Conservation (phyloP, 2,329 filamentous ascomycete genomes). For the Bipolaris bicolor region DNA sequence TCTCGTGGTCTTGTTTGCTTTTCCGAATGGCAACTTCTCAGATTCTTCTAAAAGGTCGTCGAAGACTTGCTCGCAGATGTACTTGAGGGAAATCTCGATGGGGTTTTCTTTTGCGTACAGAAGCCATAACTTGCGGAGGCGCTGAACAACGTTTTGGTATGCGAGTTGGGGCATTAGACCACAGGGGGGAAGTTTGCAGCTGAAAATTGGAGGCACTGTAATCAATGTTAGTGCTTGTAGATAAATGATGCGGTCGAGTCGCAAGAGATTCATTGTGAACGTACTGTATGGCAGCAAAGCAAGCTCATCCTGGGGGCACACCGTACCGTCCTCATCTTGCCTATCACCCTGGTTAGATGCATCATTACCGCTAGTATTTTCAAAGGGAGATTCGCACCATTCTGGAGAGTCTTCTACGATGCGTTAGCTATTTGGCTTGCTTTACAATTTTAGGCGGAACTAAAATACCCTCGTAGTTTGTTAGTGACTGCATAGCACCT, state of each 20-base stretch:
- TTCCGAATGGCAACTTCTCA: constrained; percentile 1
- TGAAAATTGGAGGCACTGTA: constrained; percentile 37
- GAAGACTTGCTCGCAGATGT: constrained; percentile 20
- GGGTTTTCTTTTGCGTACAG: neutral
- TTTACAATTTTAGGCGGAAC: too few species aligned
- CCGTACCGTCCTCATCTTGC: too few species aligned
- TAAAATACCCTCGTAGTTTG: constrained; percentile 2
- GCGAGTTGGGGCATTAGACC: constrained; percentile 29
- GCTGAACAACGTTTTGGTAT: constrained; percentile 29
- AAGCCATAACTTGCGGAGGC: constrained; percentile 32
- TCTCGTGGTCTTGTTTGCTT: constrained; percentile 1
- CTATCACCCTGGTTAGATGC: neutral
- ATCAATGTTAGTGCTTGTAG: neutral
- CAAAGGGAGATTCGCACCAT: constrained; percentile 16
- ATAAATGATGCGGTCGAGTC: too few species aligned
- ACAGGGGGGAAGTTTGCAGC: constrained; percentile 33
- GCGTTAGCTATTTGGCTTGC: neutral
- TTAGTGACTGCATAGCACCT: neutral
- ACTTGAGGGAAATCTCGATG: neutral
- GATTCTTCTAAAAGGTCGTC: constrained; percentile 17
- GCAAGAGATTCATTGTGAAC: neutral
- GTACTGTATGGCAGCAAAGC: constrained; percentile 23
- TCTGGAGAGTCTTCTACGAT: constrained; percentile 14
- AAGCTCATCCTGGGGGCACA: constrained; percentile 6
- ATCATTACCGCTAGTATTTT: neutral